These are phyloP conservation scores for Xylariaceae sp. DNA, from an alignment of 2,329 filamentous ascomycete genomes.

Conservation along the genomic window DNA sequence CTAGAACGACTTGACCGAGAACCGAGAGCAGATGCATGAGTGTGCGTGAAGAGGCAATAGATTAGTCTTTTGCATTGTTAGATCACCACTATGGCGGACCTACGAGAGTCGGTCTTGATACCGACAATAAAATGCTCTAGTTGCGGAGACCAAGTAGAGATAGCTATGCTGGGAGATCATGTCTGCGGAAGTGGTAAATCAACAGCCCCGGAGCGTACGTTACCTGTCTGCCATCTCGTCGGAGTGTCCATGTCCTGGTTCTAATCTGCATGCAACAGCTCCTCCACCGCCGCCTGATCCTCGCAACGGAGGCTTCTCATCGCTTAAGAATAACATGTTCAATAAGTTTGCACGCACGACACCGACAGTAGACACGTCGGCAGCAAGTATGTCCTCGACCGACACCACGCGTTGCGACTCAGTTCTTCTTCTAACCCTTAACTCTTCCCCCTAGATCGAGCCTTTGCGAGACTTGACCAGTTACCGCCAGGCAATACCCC, in stretches of 20 bases:
- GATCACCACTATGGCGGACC: conserved; percentile 39
- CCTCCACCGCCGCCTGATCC: conserved; percentile 26
- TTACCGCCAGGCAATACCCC: conserved; percentile 60
- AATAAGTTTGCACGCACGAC: conserved; percentile 42
- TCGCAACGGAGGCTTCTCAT: conserved; percentile 35
- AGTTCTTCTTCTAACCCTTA: conserved; percentile 25
- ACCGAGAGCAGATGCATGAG: conserved; percentile 18
- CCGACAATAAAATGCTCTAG: conserved; percentile 84
- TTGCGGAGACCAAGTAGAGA: conserved; percentile 73
- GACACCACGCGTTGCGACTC: neutral
- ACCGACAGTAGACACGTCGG: conserved; percentile 50
- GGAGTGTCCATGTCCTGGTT: conserved; percentile 13
- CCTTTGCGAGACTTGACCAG: conserved; percentile 51
- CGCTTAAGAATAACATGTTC: conserved; percentile 34
- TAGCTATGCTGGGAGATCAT: conserved; percentile 82
- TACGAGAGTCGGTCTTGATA: conserved; percentile 63
- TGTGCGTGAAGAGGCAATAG: conserved; percentile 12
- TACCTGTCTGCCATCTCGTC: neutral
- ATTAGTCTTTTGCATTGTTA: conserved; percentile 7
- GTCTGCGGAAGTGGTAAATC: conserved; percentile 49
- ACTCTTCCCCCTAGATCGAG: conserved; percentile 43
- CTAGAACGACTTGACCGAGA: conserved; percentile 6
- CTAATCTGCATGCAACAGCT: conserved; percentile 21
- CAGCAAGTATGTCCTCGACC: conserved; percentile 48
- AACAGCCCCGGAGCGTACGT: conserved; percentile 43